Evolutionary conservation across 768 basidiomycete species (phyloP).

Genomic region (Pleurotus eryngii): DNA sequence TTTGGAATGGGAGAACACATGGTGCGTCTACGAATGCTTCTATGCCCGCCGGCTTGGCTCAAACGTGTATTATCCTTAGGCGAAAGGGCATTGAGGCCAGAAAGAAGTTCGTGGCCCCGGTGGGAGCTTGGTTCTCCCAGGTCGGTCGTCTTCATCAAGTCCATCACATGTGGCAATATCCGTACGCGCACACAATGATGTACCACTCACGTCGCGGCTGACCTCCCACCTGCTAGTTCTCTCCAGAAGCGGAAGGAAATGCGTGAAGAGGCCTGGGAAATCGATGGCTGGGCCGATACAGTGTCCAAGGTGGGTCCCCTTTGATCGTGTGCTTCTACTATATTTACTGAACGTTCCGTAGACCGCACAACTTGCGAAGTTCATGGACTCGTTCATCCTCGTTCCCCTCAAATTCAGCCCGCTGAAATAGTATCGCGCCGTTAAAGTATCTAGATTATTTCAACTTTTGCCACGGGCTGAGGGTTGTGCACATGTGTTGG

Average conservation of each 20-base stretch:
- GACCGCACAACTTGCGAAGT: conserved; percentile 85
- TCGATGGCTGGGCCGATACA: conserved; percentile 94
- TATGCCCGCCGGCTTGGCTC: not conserved
- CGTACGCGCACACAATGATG: conserved; percentile 45
- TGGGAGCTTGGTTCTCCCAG: conserved; percentile 92
- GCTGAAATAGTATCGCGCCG: conserved; percentile 55
- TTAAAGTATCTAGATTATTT: no score
- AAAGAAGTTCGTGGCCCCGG: conserved; percentile 71
- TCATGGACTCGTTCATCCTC: conserved; percentile 87
- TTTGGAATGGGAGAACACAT: conserved; percentile 93
- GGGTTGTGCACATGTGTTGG: not conserved
- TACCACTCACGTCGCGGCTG: conserved; percentile 11
- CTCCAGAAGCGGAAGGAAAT: conserved; percentile 79
- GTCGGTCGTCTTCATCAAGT: conserved; percentile 83
- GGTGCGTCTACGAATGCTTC: conserved; percentile 42
- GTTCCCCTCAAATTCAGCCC: conserved; percentile 80
- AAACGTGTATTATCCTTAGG: conserved; percentile 40
- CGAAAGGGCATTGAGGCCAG: conserved; percentile 93
- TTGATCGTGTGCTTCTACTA: conserved; percentile 2
- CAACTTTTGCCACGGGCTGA: no score
- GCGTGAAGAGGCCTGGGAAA: conserved; percentile 89
- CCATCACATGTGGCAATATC: conserved; percentile 97
- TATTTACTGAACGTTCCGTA: conserved; percentile 28
- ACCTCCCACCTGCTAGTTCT: conserved; percentile 38
- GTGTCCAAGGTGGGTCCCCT: conserved; percentile 73